Percentiles rank a stretch among this genome's conserved stretches.
Conservation (phyloP, 164 flowering plant species). For the Aristolochia contorta region DNA sequence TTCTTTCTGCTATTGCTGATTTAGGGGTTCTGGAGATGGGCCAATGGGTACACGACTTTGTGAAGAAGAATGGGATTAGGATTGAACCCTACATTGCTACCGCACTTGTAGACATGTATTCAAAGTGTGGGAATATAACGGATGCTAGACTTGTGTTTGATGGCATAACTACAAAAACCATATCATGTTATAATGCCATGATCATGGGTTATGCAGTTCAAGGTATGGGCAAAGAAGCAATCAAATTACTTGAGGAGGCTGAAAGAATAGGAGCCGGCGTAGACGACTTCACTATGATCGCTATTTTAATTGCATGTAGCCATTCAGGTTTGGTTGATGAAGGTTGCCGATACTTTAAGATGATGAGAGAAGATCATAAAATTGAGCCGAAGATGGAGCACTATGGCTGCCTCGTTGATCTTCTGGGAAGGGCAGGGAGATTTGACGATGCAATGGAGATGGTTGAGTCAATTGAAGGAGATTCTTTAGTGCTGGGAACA, state of each 20-base stretch:
- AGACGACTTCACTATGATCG: conserved; percentile 22
- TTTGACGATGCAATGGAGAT: conserved; percentile 19
- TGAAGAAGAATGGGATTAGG: conserved; percentile 10
- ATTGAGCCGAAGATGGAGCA: conserved; percentile 23
- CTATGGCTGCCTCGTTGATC: conserved; percentile 31
- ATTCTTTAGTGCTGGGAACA: conserved; percentile 25
- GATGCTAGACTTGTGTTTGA: conserved; percentile 24
- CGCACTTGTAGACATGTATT: conserved; percentile 22
- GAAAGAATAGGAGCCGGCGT: conserved; percentile 11
- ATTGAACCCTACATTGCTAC: conserved; percentile 15
- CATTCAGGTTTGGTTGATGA: conserved; percentile 23
- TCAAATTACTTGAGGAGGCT: conserved; percentile 17
- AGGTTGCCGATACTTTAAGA: conserved; percentile 17
- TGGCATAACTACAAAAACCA: conserved; percentile 17
- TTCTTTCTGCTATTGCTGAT: conserved; percentile 16
- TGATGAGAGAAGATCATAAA: conserved; percentile 16
- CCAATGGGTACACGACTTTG: conserved; percentile 16
- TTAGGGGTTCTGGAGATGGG: conserved; percentile 15
- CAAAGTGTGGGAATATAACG: conserved; percentile 17
- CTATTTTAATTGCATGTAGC: conserved; percentile 22
- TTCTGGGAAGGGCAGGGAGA: conserved; percentile 20
- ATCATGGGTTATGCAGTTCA: conserved; percentile 23
- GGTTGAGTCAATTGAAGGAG: conserved; percentile 13
- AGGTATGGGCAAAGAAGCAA: conserved; percentile 19
- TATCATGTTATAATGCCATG: conserved; percentile 28